Percentiles rank a stretch among this genome's conserved stretches.
These are phyloP conservation scores for Picochlorum sp. DNA, from an alignment of 139 green algal genomes.

Conservation along the genomic window DNA sequence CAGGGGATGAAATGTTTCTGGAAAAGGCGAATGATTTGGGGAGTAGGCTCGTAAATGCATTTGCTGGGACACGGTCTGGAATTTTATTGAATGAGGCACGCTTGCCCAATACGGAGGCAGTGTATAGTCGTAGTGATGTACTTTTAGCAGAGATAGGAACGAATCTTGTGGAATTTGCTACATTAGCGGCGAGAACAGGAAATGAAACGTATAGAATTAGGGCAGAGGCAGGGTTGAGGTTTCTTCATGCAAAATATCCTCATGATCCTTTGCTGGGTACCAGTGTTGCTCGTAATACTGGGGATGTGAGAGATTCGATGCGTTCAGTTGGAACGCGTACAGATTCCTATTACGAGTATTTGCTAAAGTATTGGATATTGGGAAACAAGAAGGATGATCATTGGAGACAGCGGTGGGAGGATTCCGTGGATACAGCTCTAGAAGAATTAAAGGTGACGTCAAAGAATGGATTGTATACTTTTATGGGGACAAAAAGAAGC, in stretches of 20 bases:
- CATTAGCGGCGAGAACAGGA: slow-evolving; percentile 51
- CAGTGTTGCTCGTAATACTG: background rate
- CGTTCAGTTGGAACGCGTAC: slow-evolving; percentile 39
- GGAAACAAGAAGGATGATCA: slow-evolving; percentile 12
- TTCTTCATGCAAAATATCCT: slow-evolving; percentile 14
- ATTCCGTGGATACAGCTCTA: slow-evolving; percentile 4
- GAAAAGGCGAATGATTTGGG: slow-evolving; percentile 32
- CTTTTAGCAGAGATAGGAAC: slow-evolving; percentile 41
- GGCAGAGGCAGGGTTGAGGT: slow-evolving; percentile 24
- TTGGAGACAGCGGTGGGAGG: slow-evolving; percentile 14
- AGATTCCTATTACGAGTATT: slow-evolving; percentile 75
- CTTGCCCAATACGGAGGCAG: background rate
- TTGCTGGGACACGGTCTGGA: slow-evolving; percentile 46
- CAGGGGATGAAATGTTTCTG: slow-evolving; percentile 33
- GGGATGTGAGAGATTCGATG: background rate
- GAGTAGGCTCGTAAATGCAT: slow-evolving; percentile 61
- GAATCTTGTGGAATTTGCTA: slow-evolving; percentile 68
- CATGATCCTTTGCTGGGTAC: slow-evolving; percentile 4
- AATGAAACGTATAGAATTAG: slow-evolving; percentile 28
- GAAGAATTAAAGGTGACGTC: background rate
- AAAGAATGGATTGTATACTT: slow-evolving; percentile 5
- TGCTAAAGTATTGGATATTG: slow-evolving; percentile 56
- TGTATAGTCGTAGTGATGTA: background rate
- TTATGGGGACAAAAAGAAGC: slow-evolving; percentile 38
- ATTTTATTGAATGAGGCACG: slow-evolving; percentile 35